Evolutionary conservation across 2,329 filamentous ascomycete species (phyloP).

Genomic region (Trichocomaceae sp.): DNA sequence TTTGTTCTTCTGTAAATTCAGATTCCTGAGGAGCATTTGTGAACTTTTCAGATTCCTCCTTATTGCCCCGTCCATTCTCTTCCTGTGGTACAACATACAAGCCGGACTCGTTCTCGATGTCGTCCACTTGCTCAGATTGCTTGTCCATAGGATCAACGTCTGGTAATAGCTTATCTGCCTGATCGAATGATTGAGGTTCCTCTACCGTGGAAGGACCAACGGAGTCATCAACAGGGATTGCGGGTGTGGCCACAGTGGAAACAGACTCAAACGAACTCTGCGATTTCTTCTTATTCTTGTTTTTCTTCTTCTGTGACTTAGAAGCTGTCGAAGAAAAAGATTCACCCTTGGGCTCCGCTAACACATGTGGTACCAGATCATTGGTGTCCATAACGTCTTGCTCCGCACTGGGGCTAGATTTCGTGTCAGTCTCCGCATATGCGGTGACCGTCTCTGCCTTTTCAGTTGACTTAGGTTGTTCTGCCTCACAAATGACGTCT

Average conservation of each 20-base stretch:
- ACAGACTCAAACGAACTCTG: conserved; percentile 6
- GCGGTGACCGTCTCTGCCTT: conserved; percentile 3
- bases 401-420: conserved; percentile 8
- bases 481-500: not conserved
- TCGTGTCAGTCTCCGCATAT: conserved; percentile 7
- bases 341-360: conserved; percentile 8
- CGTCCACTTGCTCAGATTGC: not conserved
- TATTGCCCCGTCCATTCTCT: not conserved
- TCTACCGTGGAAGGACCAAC: not conserved
- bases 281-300: conserved; percentile 14
- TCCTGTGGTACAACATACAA: not conserved
- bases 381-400: conserved; percentile 7
- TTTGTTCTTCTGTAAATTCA: not conserved
- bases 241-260: not conserved
- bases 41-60: not conserved
- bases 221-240: not conserved
- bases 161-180: not conserved
- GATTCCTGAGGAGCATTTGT: not conserved
- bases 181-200: not conserved
- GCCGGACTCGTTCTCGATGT: not conserved
- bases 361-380: conserved; percentile 13
- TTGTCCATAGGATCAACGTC: not conserved
- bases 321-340: not conserved
- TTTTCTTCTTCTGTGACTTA: conserved; percentile 12
- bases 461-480: not conserved